Evolutionary conservation across 176 grass and related monocot genomes (phyloP).

Genomic region (Chloris gayana): DNA sequence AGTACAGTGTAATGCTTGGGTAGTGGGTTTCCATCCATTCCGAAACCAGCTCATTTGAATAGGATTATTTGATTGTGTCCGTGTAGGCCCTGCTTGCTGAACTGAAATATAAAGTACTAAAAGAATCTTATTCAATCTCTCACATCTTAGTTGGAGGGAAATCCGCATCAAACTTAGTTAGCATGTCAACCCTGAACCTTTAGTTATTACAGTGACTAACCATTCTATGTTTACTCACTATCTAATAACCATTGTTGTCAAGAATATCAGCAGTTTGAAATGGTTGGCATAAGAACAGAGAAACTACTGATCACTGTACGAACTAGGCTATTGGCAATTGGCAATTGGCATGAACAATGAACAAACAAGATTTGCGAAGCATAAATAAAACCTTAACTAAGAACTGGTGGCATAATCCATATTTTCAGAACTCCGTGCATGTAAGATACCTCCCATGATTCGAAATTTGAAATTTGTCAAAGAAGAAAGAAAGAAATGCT

Average conservation of each 20-base stretch:
- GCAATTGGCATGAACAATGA: too few relatives aligned
- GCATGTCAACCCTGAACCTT: not conserved
- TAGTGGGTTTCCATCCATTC: not conserved
- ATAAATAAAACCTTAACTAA: not conserved
- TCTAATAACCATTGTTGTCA: not conserved
- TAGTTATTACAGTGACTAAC: not conserved
- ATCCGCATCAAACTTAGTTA: slow-evolving; percentile 27
- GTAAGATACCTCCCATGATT: not conserved
- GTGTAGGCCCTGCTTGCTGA: not conserved
- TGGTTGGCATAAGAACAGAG: not conserved
- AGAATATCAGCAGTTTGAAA: not conserved
- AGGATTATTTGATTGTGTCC: not conserved
- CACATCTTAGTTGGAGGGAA: slow-evolving; percentile 42
- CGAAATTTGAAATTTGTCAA: not conserved
- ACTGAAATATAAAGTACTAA: not conserved
- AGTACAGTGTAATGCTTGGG: not conserved
- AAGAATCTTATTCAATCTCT: not conserved
- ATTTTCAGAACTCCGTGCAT: not conserved
- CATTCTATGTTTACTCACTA: not conserved
- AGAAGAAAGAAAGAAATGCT: not conserved
- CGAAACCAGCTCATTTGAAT: not conserved
- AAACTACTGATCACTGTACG: not conserved
- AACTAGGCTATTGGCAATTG: too few relatives aligned
- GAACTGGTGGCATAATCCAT: not conserved
- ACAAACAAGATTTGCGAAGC: not conserved